A percentile compares a stretch with the other conserved stretches of the same genome.
phyloP scores from a whole-genome alignment of 441 rosid genomes.

The Populus trichocarpa region DNA sequence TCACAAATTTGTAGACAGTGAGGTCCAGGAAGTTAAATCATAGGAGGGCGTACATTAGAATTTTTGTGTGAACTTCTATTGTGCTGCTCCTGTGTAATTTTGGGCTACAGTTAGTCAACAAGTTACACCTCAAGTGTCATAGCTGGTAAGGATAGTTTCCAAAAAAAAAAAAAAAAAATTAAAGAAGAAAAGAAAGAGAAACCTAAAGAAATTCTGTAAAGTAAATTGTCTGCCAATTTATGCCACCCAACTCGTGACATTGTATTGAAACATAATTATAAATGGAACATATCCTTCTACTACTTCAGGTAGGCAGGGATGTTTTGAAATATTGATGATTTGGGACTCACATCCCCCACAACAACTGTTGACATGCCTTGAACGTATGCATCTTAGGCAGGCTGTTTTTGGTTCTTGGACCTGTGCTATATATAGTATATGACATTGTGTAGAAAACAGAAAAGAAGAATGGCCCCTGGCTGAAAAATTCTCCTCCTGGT shows the following conservation, averaged over 20 bases:
- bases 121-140: not conserved
- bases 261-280: not conserved
- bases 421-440: not conserved
- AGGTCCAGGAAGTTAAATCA: slow-evolving; percentile 9
- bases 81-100: not conserved
- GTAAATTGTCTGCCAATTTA: not conserved
- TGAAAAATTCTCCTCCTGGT: not conserved
- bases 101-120: not conserved
- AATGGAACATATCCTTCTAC: not conserved
- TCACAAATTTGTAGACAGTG: not conserved
- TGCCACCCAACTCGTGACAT: not conserved
- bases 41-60: not conserved
- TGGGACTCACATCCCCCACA: not conserved
- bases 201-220: not conserved
- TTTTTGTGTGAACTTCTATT: not conserved
- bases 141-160: not conserved
- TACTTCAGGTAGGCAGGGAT: not conserved
- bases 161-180: not conserved
- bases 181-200: not conserved
- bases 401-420: not conserved
- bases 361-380: not conserved
- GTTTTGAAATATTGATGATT: not conserved
- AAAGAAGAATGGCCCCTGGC: not conserved
- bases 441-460: not conserved
- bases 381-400: not conserved